Conservation (phyloP, 306 rosid genomes). For the Acacia melanoxylon region DNA sequence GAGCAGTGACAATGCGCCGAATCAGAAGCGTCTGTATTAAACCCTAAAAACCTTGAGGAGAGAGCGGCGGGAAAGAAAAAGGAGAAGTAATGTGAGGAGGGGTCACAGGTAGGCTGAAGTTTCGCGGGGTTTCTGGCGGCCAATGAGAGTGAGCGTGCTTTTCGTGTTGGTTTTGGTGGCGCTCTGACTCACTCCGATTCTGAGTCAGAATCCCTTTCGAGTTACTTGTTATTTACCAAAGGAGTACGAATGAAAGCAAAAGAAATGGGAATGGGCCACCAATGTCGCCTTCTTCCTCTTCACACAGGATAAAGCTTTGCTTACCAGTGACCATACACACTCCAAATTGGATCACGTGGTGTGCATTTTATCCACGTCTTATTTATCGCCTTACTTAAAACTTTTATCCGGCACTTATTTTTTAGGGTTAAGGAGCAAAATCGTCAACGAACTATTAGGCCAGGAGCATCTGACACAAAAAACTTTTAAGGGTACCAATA, state of each 20-base stretch:
- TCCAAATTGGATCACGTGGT: no score
- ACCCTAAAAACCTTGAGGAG: slow-evolving; percentile 35
- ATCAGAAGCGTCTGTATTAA: neutral
- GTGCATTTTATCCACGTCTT: no score
- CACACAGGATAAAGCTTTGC: no score
- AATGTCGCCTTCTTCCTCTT: neutral
- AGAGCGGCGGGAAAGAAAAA: slow-evolving; percentile 3
- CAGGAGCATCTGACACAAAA: no score
- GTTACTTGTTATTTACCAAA: neutral
- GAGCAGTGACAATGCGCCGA: slow-evolving; percentile 29
- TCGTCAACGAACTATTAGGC: no score
- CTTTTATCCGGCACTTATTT: no score
- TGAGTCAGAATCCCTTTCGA: neutral
- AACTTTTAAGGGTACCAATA: no score
- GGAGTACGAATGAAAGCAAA: neutral
- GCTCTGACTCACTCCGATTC: neutral
- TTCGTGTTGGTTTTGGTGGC: slow-evolving; percentile 5
- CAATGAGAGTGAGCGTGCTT: neutral
- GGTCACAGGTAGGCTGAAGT: slow-evolving; percentile 34
- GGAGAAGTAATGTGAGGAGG: neutral
- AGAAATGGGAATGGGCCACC: slow-evolving; percentile 12
- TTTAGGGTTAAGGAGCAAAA: no score
- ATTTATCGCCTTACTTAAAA: no score
- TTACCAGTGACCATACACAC: no score
- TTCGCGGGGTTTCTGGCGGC: slow-evolving; percentile 54